Percentiles rank a stretch among this genome's conserved stretches.
These are phyloP conservation scores for Fusarium sp. DNA, from an alignment of 2,329 filamentous ascomycete genomes.

Conservation along the genomic window DNA sequence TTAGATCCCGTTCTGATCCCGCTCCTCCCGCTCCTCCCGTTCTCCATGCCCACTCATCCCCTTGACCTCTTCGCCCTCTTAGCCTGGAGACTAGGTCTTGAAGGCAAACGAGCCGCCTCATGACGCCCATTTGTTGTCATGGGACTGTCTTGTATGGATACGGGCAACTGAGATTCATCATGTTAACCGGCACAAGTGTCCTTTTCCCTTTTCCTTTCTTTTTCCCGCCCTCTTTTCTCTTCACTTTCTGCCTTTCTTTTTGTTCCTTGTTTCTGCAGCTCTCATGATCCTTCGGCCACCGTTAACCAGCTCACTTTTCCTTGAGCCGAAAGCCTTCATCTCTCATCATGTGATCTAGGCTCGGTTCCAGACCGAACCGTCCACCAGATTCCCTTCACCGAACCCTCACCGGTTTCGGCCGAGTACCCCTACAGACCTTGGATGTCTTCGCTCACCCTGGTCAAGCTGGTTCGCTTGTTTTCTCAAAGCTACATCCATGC, in stretches of 20 bases:
- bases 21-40: neutral
- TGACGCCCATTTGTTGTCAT: neutral
- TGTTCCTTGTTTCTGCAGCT: neutral
- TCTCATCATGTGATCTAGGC: constrained; percentile 10
- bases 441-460: neutral
- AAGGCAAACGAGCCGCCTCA: neutral
- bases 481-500: neutral
- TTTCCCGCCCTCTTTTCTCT: neutral
- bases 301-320: neutral
- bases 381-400: constrained; percentile 8
- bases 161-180: neutral
- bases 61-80: neutral
- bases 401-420: constrained; percentile 7
- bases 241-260: neutral
- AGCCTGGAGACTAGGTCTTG: neutral
- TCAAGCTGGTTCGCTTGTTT: neutral
- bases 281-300: neutral
- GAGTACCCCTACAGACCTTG: neutral
- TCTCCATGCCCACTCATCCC: neutral
- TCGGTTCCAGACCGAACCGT: neutral
- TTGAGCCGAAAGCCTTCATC: neutral
- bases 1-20: constrained; percentile 4
- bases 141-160: neutral
- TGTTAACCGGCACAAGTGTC: neutral
- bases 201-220: neutral